These are phyloP conservation scores for Excoecaria cochinchinensis DNA, from an alignment of 345 rosid genomes.

Conservation along the genomic window DNA sequence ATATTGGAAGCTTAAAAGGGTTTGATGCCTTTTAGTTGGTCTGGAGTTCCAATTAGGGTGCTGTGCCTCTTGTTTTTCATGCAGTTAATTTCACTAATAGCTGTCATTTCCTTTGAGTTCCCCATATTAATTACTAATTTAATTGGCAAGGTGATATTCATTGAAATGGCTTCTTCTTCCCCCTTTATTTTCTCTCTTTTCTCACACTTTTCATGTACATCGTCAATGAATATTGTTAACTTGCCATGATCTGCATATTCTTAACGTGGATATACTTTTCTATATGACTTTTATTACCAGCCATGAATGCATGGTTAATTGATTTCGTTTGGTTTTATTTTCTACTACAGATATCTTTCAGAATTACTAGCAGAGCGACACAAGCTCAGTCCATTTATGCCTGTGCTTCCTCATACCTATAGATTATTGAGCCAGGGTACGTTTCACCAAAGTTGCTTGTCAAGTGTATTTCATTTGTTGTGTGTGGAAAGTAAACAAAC, in stretches of 20 bases:
- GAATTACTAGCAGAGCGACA: conserved; percentile 75
- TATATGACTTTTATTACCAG: not conserved
- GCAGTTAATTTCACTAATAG: not conserved
- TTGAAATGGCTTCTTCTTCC: not conserved
- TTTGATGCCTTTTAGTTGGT: not conserved
- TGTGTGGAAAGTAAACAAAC: not conserved
- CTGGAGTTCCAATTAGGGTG: not conserved
- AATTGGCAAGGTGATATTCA: not conserved
- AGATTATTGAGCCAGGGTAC: conserved; percentile 78
- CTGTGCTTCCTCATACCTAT: conserved; percentile 59
- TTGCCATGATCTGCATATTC: not conserved
- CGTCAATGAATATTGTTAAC: no score
- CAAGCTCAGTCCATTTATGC: conserved; percentile 67
- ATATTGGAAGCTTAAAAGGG: not conserved
- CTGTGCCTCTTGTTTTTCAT: not conserved
- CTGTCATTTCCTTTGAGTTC: not conserved
- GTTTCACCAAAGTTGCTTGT: conserved; percentile 18
- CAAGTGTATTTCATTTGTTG: not conserved
- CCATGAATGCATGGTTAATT: not conserved
- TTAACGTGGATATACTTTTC: not conserved
- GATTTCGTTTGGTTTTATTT: conserved; percentile 7
- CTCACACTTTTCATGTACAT: not conserved
- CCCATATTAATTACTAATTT: not conserved
- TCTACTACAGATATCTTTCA: conserved; percentile 57
- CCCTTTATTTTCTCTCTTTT: not conserved